phyloP scores from a whole-genome alignment of 1,284 basidiomycete species.

The Porogramme epimiltina region DNA sequence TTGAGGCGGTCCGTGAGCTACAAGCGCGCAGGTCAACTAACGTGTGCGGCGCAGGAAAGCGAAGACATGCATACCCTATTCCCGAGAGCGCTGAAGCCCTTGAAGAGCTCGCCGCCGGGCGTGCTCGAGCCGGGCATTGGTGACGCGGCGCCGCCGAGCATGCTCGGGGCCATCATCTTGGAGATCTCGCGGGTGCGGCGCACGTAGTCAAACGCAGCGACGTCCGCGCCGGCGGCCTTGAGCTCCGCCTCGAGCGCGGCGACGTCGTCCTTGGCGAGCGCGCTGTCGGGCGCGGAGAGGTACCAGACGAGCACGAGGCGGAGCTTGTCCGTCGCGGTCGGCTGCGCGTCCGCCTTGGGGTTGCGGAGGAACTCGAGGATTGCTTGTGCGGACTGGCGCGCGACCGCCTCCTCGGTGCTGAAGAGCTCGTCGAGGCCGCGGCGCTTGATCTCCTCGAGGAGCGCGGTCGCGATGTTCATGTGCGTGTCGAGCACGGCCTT shows the following conservation, averaged over 20 bases:
- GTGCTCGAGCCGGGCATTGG: conserved; percentile 71
- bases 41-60: too few species aligned
- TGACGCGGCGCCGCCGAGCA: conserved; percentile 66
- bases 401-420: conserved; percentile 91
- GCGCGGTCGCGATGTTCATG: conserved; percentile 98
- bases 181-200: conserved; percentile 91
- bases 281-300: conserved; percentile 81
- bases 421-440: conserved; percentile 96
- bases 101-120: conserved; percentile 79
- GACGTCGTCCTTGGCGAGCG: conserved; percentile 85
- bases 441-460: conserved; percentile 95
- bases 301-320: conserved; percentile 95
- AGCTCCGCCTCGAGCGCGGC: conserved; percentile 87
- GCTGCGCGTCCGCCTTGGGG: conserved; percentile 60
- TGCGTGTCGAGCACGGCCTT: conserved; percentile 97
- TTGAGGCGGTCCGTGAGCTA: conserved; percentile 92
- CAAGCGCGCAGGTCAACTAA: background rate
- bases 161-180: conserved; percentile 67
- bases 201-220: conserved; percentile 91
- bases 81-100: conserved; percentile 91
- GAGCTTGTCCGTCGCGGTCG: conserved; percentile 87
- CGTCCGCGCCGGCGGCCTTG: conserved; percentile 76
- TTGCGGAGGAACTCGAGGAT: conserved; percentile 84
- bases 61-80: conserved; percentile 66
- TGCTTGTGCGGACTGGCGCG: conserved; percentile 80